These are phyloP conservation scores for Aechmea fasciata DNA, from an alignment of 176 grass and related monocot genomes.

Conservation along the genomic window DNA sequence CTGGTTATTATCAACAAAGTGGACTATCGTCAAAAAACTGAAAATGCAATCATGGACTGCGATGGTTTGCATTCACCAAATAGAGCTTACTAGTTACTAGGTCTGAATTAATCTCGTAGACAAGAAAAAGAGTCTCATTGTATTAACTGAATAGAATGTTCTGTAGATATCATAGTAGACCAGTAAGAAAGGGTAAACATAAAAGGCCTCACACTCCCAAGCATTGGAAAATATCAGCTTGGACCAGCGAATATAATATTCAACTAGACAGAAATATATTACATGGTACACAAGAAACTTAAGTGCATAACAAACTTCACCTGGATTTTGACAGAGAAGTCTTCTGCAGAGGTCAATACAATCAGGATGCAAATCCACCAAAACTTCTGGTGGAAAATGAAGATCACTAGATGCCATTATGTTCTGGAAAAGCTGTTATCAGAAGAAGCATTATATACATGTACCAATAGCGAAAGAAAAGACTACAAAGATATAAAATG, in stretches of 20 bases:
- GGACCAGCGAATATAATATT: not conserved
- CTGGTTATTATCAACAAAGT: no score
- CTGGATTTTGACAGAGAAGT: constrained; percentile 49
- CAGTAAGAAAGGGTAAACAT: no score
- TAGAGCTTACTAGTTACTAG: no score
- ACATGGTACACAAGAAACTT: not conserved
- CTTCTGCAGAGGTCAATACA: constrained; percentile 50
- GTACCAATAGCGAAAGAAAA: constrained; percentile 1
- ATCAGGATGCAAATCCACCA: constrained; percentile 42
- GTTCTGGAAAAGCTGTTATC: constrained; percentile 41
- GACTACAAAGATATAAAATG: not conserved
- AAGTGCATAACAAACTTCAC: constrained; percentile 14
- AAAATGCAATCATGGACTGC: no score
- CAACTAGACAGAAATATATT: not conserved
- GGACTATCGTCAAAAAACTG: no score
- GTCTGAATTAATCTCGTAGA: no score
- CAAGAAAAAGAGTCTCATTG: no score
- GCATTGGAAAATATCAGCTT: no score
- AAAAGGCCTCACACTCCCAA: no score
- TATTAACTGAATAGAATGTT: no score
- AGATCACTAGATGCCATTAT: constrained; percentile 48
- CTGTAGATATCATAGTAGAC: no score
- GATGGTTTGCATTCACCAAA: no score
- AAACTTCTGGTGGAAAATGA: constrained; percentile 44
- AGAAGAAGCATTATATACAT: constrained; percentile 3